These are phyloP conservation scores for Corniculantispora saksenae DNA, from an alignment of 2,329 filamentous ascomycete genomes.

Conservation along the genomic window DNA sequence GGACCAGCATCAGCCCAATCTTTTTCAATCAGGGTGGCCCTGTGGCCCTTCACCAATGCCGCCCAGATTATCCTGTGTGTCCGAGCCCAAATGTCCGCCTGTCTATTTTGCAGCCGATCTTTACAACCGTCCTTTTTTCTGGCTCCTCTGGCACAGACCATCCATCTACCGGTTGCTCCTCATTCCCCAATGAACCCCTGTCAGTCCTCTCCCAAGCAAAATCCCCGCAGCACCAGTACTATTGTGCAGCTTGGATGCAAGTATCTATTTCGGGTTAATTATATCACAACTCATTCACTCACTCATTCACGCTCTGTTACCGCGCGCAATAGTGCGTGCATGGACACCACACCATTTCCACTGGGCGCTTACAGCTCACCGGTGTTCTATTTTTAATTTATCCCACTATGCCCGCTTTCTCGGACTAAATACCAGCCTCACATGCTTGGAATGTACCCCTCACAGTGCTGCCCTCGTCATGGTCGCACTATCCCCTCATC, in stretches of 20 bases:
- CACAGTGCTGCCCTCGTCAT: neutral
- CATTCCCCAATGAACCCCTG: neutral
- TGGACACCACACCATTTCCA: neutral
- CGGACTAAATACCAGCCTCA: slow-evolving; percentile 20
- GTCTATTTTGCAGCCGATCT: neutral
- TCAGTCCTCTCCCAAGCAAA: neutral
- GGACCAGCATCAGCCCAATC: neutral
- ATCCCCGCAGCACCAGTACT: slow-evolving; percentile 14
- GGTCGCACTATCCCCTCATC: neutral
- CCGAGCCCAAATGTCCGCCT: neutral
- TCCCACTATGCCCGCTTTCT: slow-evolving; percentile 26
- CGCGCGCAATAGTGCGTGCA: neutral
- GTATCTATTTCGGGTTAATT: slow-evolving; percentile 17
- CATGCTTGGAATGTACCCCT: slow-evolving; percentile 2
- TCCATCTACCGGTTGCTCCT: neutral
- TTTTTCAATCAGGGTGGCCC: neutral
- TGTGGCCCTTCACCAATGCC: neutral
- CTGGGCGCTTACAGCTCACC: slow-evolving; percentile 22
- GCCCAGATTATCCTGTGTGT: neutral
- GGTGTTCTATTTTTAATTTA: slow-evolving; percentile 39
- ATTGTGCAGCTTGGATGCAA: neutral
- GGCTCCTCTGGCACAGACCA: slow-evolving; percentile 5
- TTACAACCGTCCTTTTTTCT: neutral
- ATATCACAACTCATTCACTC: neutral
- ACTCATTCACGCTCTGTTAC: neutral